phyloP scores from a whole-genome alignment of 257 asterid species.

The Coffea eugenioides region DNA sequence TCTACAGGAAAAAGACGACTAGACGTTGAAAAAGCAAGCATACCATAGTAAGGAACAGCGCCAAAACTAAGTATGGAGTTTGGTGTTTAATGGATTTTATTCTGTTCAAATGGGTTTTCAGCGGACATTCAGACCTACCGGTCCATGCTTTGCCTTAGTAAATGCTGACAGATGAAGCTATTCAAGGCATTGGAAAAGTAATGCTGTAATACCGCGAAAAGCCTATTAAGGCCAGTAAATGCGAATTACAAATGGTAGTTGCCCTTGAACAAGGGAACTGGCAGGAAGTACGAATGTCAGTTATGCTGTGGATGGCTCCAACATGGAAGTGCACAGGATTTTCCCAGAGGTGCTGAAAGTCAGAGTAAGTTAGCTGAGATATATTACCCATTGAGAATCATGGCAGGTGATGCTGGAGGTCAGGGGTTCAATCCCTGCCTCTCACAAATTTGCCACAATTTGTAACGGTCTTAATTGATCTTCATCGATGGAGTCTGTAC shows the following conservation, averaged over 20 bases:
- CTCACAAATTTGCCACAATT: too few relatives aligned
- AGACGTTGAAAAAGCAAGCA: not conserved
- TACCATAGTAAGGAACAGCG: conserved; percentile 3
- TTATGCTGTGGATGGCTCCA: not conserved
- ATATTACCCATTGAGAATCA: not conserved
- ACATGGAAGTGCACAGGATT: not conserved
- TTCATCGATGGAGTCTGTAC: too few relatives aligned
- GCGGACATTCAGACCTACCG: conserved; percentile 7
- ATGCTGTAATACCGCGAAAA: too few relatives aligned
- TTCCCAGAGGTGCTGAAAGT: not conserved
- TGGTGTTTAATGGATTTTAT: not conserved
- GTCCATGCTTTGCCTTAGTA: not conserved
- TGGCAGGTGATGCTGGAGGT: too few relatives aligned
- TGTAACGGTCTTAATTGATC: too few relatives aligned
- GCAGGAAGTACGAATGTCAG: not conserved
- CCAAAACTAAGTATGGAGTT: not conserved
- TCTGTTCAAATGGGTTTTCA: not conserved
- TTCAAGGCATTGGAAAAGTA: not conserved
- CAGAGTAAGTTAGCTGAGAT: not conserved
- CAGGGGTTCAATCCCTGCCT: too few relatives aligned
- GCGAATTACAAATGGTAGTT: not conserved
- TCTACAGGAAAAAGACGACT: not conserved
- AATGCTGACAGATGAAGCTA: not conserved
- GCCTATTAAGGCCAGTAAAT: not conserved
- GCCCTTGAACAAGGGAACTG: not conserved